Base-by-base conservation (phyloP, 805 yeast species). In the Kodamaea kaohsiungensis region DNA sequence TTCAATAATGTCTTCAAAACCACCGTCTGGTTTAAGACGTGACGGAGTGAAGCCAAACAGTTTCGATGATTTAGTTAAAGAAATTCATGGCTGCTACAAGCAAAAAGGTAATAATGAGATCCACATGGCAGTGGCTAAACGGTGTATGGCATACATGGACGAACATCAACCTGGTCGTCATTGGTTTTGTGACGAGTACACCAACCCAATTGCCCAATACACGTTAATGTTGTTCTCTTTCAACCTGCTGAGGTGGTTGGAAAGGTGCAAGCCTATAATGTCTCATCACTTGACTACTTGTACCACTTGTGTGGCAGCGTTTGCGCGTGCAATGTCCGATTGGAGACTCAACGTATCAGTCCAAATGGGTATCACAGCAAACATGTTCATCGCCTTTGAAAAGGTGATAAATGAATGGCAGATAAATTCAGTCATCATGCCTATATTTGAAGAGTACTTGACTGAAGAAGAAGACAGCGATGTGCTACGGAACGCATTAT, bases 151-250 rank as follows among this genome's bases (percentile, higher is more conserved):
- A 17, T 70, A 64, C 55, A 58, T 71, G 48, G 48, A 53, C 17
- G 59, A 59, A 10, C 48, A 62, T 43, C 52, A 54, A 39, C 27
- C 49, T 6, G 61, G 60, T 5, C 61, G 59, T n/a, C 89, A 87
- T 58, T 68, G 82, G 60, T 87, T 85, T 64, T 86, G 91, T 66
- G 81, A 84, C 61, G 71, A 71, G 7, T 65, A 66, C 30, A 70
- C 80, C 55, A 71, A 70, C 43, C 79, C 82, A 2, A 73, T 83
- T 17, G 73, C 87, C 8, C 74, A 79, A 12, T 85, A 85, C 62
- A 70, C 80, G 8, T 66, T 87, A 52, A 80, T 87, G 13, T 69
- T 85, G 55, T 85, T 86, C 63, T 85, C 91, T 2, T 85, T 86
- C 60, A 42, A 27, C 10, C 45, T 39, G 40, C 54, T 47, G 51